Evolutionary conservation across 148 eudicot genomes (phyloP), one percentile per base, ranked within the genome.

Genomic region (Rhododendron henanense): DNA sequence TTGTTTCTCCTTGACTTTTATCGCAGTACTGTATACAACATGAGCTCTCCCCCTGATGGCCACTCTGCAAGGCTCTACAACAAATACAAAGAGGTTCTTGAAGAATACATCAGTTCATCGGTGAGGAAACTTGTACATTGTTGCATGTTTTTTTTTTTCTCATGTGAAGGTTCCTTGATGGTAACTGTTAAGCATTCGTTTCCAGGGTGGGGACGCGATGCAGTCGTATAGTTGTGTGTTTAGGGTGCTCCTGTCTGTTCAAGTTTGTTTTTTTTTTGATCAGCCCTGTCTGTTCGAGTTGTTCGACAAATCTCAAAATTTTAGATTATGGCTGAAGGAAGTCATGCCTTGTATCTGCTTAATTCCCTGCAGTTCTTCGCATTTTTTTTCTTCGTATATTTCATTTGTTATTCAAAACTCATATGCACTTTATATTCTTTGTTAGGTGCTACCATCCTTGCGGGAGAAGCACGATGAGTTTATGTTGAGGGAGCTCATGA

Each of bases 401-500:
- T 81, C 59, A n/a, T 39, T 5, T 61, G 23, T 82, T 69, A 28
- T 45, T 45, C 15, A 44, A 67, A 25, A 45, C 48, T 45, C 48
- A 16, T 21, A 2, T 71, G 41, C 61, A 15, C 57, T 77, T 28
- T 16, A 25, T 11, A 25, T 25, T 61, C 44, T 61, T 71, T 79
- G 21, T 10, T 53, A 87, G 92, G 88, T 88, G 14, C 37, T 88
- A 79, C 89, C 92, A 8, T 85, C 85, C 48, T 79, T 88, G 41
- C 82, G 55, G 71, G 89, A 85, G 63, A 85, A 88, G 84, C 89
- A 90, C 81, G 89, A 85, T 39, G 92, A 88, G 57, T 87, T 87
- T 85, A 80, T 90, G 92, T 75, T 90, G 84, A 78, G 89, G 85
- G 90, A 90, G 87, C 89, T 90, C 47, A 87, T 83, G 33, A 85